Conservation (phyloP, 768 basidiomycete species). For the Mycena latifolia region DNA sequence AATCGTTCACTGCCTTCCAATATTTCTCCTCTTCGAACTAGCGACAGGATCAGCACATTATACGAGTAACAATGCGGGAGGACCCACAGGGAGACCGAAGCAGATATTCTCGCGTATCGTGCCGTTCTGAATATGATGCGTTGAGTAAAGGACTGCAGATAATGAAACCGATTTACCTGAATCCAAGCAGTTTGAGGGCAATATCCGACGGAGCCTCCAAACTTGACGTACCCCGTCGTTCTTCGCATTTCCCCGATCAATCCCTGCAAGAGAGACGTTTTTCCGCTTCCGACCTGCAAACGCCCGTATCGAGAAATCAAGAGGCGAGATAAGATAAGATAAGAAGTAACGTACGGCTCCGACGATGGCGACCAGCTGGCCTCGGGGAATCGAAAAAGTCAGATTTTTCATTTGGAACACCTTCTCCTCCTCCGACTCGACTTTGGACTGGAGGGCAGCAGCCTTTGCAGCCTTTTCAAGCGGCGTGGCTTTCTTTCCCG, state of each 20-base stretch:
- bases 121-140: constrained; percentile 63
- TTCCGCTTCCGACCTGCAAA: constrained; percentile 70
- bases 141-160: constrained; percentile 9
- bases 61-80: background rate
- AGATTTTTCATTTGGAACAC: constrained; percentile 77
- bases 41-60: background rate
- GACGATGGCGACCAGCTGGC: constrained; percentile 87
- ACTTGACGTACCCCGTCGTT: constrained; percentile 72
- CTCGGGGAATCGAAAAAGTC: constrained; percentile 76
- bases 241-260: constrained; percentile 88
- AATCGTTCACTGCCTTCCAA: constrained; percentile 82
- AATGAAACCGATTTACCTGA: constrained; percentile 57
- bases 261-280: constrained; percentile 79
- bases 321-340: background rate
- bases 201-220: constrained; percentile 84
- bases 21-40: constrained; percentile 82
- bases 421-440: constrained; percentile 51
- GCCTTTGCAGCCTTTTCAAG: constrained; percentile 31
- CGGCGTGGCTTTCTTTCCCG: constrained; percentile 35
- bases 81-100: constrained; percentile 73
- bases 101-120: constrained; percentile 92
- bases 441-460: constrained; percentile 40
- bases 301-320: background rate
- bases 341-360: constrained; percentile 60
- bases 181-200: constrained; percentile 95